Evolutionary conservation across 306 rosid species (phyloP).

Genomic region (Inga oerstediana): DNA sequence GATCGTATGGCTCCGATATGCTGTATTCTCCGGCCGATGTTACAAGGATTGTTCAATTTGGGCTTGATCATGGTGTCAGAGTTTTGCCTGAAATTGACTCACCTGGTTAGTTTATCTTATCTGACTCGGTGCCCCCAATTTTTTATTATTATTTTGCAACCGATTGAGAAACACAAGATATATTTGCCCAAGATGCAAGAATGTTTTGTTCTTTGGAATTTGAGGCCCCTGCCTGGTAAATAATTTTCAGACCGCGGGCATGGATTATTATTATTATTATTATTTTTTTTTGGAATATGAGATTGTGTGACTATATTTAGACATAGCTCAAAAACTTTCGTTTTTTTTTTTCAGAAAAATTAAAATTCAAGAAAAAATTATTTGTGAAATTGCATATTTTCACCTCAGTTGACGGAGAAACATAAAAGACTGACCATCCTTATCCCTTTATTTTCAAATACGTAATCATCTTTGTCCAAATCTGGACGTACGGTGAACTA

Average conservation of each 20-base stretch:
- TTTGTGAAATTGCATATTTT: neutral
- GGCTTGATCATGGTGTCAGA: conserved; percentile 80
- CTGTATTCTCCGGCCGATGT: conserved; percentile 67
- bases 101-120: conserved; percentile 57
- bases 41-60: conserved; percentile 54
- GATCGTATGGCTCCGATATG: conserved; percentile 74
- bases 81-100: conserved; percentile 86
- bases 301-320: too few species aligned
- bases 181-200: too few species aligned
- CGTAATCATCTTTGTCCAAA: neutral
- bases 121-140: neutral
- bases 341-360: too few species aligned
- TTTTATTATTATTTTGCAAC: too few species aligned
- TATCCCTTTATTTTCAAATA: neutral
- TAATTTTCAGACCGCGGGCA: too few species aligned
- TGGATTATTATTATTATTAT: too few species aligned
- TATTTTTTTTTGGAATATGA: too few species aligned
- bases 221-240: too few species aligned
- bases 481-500: neutral
- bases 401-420: neutral
- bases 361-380: neutral
- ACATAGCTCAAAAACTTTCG: neutral
- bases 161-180: too few species aligned
- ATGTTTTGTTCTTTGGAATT: too few species aligned
- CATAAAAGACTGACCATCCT: neutral